A percentile compares a stretch with the other conserved stretches of the same genome.
phyloP scores from a whole-genome alignment of 352 stramenopile genomes.

The Bremia lactucae region DNA sequence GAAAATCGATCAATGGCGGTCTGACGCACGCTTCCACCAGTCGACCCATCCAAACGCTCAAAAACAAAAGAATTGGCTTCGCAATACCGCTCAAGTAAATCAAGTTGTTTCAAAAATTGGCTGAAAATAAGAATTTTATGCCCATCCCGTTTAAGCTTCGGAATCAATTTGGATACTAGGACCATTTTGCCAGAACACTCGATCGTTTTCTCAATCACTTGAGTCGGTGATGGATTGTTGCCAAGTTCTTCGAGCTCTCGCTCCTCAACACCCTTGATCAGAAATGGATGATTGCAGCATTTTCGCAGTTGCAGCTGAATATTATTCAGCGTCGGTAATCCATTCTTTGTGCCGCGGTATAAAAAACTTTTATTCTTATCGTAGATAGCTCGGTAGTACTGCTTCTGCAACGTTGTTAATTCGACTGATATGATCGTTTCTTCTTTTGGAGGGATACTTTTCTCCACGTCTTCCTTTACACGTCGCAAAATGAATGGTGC shows the following conservation, averaged over 20 bases:
- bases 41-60: slow-evolving; percentile 87
- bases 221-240: slow-evolving; percentile 25
- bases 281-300: slow-evolving; percentile 99
- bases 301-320: slow-evolving; percentile 99
- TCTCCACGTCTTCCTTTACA: slow-evolving; percentile 96
- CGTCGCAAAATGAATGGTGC: slow-evolving; percentile 92
- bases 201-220: slow-evolving; percentile 80
- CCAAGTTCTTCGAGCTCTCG: slow-evolving; percentile 72
- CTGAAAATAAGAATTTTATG: slow-evolving; percentile 94
- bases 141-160: slow-evolving; percentile 86
- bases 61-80: slow-evolving; percentile 82
- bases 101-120: slow-evolving; percentile 90
- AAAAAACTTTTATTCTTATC: slow-evolving; percentile 98
- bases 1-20: slow-evolving; percentile 96
- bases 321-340: slow-evolving; percentile 92
- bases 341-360: slow-evolving; percentile 81
- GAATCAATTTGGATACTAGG: slow-evolving; percentile 84
- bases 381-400: slow-evolving; percentile 99
- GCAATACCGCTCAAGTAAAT: slow-evolving; percentile 91
- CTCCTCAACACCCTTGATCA: slow-evolving; percentile 92
- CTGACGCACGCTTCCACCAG: slow-evolving; percentile 81
- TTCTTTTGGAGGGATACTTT: slow-evolving; percentile 94
- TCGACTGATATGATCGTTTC: slow-evolving; percentile 94
- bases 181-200: slow-evolving; percentile 83
- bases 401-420: slow-evolving; percentile 96